Evolutionary conservation across 257 asterid genomes (phyloP), one percentile per base, ranked within the genome.

Genomic region (Forsythia viridissima): DNA sequence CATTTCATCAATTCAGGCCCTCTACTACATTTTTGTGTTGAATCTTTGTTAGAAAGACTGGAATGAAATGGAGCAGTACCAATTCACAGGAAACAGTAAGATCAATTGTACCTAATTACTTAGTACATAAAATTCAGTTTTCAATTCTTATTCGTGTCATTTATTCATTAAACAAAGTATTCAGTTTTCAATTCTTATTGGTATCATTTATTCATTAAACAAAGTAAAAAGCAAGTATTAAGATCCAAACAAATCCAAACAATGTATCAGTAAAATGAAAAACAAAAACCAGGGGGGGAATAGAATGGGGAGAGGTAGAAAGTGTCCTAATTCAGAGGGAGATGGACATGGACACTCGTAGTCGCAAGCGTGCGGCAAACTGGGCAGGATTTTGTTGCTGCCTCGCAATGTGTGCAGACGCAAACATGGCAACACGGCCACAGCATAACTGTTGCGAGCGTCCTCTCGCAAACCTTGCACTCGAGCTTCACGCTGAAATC

Each of bases 371-470:
- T 0, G 1, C 9, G 3, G 69, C 94, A 90, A 77, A 84, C 86
- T 0, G 93, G 94, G 87, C 97, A 92, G 36, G 16, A 12, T 15
- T 3, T 65, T 2, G 70, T 41, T 0, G 0, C 13, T 1, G 2
- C 71, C 0, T 88, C 83, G 40, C 94, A 91, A 1, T 37, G 8
- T 3, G 15, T 40, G 75, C 93, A 91, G 4, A 87, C 66, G 30
- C 93, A 84, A 8, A 91, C 70, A 41, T 90, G 97, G 63, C 90
- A 85, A 76, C 97, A 90, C 1, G 91, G 91, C 88, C 82, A 86
- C 77, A 88, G 24, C 86, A 90, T 80, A 83, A 86, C 37, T 0
- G 84, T 83, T 1, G 94, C 88, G n/a, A 79, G 59, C 75, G 59
- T 67, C 16, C 77, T 76, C 77, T 66, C 66, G 34, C 97, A 90